phyloP scores from a whole-genome alignment of 2,329 filamentous ascomycete species.

The Tolypocladium cylindrosporum region DNA sequence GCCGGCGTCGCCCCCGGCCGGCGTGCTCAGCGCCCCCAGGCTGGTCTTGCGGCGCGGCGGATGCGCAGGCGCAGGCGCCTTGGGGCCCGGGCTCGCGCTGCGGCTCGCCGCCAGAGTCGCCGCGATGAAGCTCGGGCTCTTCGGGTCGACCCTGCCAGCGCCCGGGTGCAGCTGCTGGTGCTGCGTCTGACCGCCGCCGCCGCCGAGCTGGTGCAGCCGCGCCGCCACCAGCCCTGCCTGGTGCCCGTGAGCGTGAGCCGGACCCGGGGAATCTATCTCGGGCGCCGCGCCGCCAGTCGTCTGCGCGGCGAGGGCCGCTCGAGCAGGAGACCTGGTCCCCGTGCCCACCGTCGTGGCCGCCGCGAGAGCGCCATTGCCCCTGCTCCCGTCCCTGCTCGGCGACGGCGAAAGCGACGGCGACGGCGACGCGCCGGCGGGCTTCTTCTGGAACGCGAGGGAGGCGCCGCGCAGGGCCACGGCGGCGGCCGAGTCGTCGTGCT shows the following conservation, averaged over 20 bases:
- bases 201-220: slow-evolving; percentile 13
- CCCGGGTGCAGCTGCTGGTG: slow-evolving; percentile 9
- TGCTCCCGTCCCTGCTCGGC: not conserved
- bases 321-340: not conserved
- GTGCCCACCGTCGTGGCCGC: slow-evolving; percentile 31
- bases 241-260: not conserved
- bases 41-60: slow-evolving; percentile 16
- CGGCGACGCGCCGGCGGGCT: slow-evolving; percentile 13
- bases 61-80: slow-evolving; percentile 4
- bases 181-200: slow-evolving; percentile 3
- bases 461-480: slow-evolving; percentile 41
- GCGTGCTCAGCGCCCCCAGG: slow-evolving; percentile 16
- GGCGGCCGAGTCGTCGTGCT: slow-evolving; percentile 28
- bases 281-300: not conserved
- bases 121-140: slow-evolving; percentile 44
- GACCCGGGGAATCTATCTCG: not conserved
- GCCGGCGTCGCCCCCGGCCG: slow-evolving; percentile 11
- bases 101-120: slow-evolving; percentile 51
- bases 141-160: slow-evolving; percentile 21
- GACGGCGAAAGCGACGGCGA: slow-evolving; percentile 1
- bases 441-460: slow-evolving; percentile 40
- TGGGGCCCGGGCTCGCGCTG: slow-evolving; percentile 29
- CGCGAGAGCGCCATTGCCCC: slow-evolving; percentile 29
- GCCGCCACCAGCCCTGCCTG: slow-evolving; percentile 7
- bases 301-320: not conserved